phyloP scores from a whole-genome alignment of 495 filamentous ascomycete genomes.

The Talaromyces proteolyticus region DNA sequence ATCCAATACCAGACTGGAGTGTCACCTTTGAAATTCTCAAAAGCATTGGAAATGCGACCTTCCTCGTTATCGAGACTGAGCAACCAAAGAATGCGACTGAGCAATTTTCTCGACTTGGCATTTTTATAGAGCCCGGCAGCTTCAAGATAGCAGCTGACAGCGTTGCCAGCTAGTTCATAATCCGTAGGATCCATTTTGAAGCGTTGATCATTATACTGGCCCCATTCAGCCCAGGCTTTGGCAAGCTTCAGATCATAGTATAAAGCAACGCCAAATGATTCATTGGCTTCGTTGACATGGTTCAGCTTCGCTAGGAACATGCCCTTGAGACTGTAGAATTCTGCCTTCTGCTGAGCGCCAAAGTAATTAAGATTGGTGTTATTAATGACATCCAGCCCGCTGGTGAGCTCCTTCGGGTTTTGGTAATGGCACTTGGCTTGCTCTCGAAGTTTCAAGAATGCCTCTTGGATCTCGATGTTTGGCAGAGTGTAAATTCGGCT shows the following conservation, averaged over 20 bases:
- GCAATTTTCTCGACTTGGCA: constrained; percentile 88
- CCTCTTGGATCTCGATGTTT: constrained; percentile 99
- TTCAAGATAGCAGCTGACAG: constrained; percentile 92
- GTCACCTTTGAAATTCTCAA: constrained; percentile 92
- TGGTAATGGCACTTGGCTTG: constrained; percentile 99
- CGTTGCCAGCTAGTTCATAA: constrained; percentile 75
- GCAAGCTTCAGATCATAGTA: constrained; percentile 92
- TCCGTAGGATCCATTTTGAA: constrained; percentile 86
- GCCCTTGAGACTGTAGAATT: constrained; percentile 98
- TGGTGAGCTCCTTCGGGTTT: constrained; percentile 83
- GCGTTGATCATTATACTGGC: constrained; percentile 90
- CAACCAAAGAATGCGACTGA: constrained; percentile 94
- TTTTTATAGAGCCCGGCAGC: constrained; percentile 95
- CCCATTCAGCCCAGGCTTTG: constrained; percentile 99
- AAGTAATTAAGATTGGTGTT: constrained; percentile 99
- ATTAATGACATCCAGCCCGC: constrained; percentile 95
- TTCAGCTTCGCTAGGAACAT: constrained; percentile 97
- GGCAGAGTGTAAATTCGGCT: constrained; percentile 97
- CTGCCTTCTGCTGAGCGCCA: constrained; percentile 89
- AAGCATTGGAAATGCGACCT: constrained; percentile 70
- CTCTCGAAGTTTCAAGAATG: constrained; percentile 93
- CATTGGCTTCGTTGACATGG: constrained; percentile 83
- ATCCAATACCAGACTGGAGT: constrained; percentile 99
- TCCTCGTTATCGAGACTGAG: constrained; percentile 88
- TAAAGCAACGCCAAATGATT: constrained; percentile 87